Evolutionary conservation across 2,329 filamentous ascomycete genomes (phyloP).

Genomic region (Bipolaris oryzae): DNA sequence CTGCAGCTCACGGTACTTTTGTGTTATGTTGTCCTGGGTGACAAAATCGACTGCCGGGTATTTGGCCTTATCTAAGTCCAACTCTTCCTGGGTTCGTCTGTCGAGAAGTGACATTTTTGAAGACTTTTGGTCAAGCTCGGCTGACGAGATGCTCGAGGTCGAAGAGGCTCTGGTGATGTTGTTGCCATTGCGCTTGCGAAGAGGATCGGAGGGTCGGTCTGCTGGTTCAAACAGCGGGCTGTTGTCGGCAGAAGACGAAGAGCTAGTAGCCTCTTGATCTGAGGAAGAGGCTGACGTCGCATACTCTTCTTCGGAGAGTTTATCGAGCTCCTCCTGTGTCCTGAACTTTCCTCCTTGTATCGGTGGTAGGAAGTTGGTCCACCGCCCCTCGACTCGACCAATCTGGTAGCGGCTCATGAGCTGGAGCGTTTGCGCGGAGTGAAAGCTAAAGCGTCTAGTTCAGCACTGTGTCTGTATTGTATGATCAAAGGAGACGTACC

Average conservation of each 20-base stretch:
- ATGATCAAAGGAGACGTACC: slow-evolving; percentile 62
- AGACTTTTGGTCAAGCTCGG: slow-evolving; percentile 49
- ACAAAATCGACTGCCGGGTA: slow-evolving; percentile 78
- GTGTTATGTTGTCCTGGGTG: slow-evolving; percentile 76
- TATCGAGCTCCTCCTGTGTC: slow-evolving; percentile 51
- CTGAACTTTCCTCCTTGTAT: slow-evolving; percentile 87
- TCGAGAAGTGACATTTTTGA: slow-evolving; percentile 69
- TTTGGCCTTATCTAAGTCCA: slow-evolving; percentile 75
- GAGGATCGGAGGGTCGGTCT: slow-evolving; percentile 44
- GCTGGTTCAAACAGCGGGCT: slow-evolving; percentile 65
- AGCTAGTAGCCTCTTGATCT: slow-evolving; percentile 35
- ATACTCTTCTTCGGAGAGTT: slow-evolving; percentile 45
- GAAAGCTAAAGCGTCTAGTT: slow-evolving; percentile 64
- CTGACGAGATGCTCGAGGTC: slow-evolving; percentile 64
- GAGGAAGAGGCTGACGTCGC: slow-evolving; percentile 23
- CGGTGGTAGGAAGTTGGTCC: slow-evolving; percentile 87
- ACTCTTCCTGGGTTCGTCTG: slow-evolving; percentile 73
- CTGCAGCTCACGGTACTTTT: slow-evolving; percentile 81
- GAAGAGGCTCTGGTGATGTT: slow-evolving; percentile 55
- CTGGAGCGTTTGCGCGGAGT: slow-evolving; percentile 76
- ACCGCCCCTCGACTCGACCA: slow-evolving; percentile 78
- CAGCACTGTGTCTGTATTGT: background rate
- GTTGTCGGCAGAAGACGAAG: slow-evolving; percentile 59
- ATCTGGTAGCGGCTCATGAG: slow-evolving; percentile 85
- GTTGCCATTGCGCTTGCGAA: slow-evolving; percentile 51